Conservation (phyloP, 2,329 filamentous ascomycete genomes). For the Fusarium ramigenum region DNA sequence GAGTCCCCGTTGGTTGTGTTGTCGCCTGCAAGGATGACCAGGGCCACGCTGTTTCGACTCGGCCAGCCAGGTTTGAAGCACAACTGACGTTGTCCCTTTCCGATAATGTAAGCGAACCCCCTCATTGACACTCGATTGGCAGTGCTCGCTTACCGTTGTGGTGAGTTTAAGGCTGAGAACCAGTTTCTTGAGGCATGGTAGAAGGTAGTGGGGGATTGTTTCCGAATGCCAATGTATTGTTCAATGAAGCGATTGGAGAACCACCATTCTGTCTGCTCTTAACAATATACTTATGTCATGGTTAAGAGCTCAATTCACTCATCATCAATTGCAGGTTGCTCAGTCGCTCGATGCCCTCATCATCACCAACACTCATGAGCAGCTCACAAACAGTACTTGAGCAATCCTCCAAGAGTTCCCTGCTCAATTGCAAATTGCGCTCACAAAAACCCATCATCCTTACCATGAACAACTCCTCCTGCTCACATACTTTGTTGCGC, state of each 20-base stretch:
- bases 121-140: fast-evolving
- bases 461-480: neutral
- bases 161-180: neutral
- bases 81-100: neutral
- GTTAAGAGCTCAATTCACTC: fast-evolving
- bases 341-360: neutral
- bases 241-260: fast-evolving
- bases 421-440: neutral
- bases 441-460: fast-evolving
- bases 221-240: no score
- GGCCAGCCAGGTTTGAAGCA: neutral
- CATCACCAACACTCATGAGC: neutral
- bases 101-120: fast-evolving
- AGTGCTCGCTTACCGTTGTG: neutral
- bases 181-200: neutral
- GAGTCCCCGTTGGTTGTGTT: neutral
- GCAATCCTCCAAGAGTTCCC: neutral
- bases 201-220: neutral
- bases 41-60: neutral
- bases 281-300: neutral
- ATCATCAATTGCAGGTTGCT: neutral
- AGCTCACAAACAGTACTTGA: neutral
- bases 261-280: fast-evolving
- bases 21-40: neutral
- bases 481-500: no score